Percentiles rank a stretch among this genome's conserved stretches.
These are phyloP conservation scores for Thielaviopsis musarum DNA, from an alignment of 2,329 filamentous ascomycete genomes.

Conservation along the genomic window DNA sequence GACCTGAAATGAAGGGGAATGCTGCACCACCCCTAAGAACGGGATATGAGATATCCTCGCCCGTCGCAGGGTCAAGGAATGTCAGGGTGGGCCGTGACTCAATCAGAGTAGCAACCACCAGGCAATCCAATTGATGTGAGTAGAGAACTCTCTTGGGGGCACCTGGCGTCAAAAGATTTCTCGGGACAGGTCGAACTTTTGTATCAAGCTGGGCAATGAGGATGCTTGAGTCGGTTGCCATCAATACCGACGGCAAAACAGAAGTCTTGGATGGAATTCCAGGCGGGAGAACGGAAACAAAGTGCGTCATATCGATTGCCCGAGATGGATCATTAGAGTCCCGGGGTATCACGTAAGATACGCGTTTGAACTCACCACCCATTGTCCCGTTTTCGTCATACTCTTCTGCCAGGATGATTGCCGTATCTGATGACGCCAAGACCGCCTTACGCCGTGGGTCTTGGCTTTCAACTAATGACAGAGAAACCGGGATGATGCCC, in stretches of 20 bases:
- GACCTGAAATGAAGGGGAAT: conserved; percentile 33
- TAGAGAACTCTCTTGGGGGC: conserved; percentile 37
- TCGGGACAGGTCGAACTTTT: conserved; percentile 29
- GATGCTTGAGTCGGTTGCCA: conserved; percentile 33
- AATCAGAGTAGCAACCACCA: conserved; percentile 34
- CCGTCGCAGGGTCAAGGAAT: conserved; percentile 40
- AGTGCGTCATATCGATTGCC: conserved; percentile 1
- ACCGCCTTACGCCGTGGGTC: conserved; percentile 16
- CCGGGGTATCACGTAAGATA: conserved; percentile 33
- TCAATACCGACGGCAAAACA: conserved; percentile 15
- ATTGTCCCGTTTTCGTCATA: conserved; percentile 17
- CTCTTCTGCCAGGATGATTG: conserved; percentile 26
- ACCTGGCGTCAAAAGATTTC: conserved; percentile 29
- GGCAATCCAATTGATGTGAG: conserved; percentile 33
- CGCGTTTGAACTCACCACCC: conserved; percentile 21
- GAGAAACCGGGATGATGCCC: conserved; percentile 20
- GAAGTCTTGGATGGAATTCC: neutral
- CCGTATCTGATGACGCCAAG: conserved; percentile 33
- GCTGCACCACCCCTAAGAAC: conserved; percentile 25
- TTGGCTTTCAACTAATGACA: neutral
- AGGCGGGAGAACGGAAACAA: conserved; percentile 2
- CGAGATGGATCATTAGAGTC: conserved; percentile 25
- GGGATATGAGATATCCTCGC: conserved; percentile 31
- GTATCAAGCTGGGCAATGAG: conserved; percentile 35
- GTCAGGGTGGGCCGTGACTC: conserved; percentile 30